Percentiles rank a stretch among this genome's conserved stretches.
These are phyloP conservation scores for Coemansia sp. DNA, from an alignment of 192 early-diverging fungal genomes.

Conservation along the genomic window DNA sequence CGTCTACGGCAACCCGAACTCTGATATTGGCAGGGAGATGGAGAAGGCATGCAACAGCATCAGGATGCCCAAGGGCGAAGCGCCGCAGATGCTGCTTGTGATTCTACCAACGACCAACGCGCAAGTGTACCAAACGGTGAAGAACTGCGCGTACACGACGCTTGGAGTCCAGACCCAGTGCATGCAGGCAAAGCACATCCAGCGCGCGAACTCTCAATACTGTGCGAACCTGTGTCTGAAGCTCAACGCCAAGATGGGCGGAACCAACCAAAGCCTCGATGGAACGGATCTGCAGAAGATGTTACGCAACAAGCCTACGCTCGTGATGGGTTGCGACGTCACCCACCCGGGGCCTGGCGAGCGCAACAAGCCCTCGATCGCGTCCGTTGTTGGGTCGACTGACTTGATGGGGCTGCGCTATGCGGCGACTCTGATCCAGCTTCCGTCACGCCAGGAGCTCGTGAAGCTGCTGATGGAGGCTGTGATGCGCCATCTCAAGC, in stretches of 20 bases:
- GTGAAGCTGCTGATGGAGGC: slow-evolving; percentile 62
- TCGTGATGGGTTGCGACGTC: slow-evolving; percentile 89
- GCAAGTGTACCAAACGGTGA: slow-evolving; percentile 81
- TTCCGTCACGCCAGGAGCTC: slow-evolving; percentile 69
- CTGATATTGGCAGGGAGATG: slow-evolving; percentile 69
- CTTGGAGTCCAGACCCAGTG: slow-evolving; percentile 91
- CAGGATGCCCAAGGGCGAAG: slow-evolving; percentile 55
- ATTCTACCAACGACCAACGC: slow-evolving; percentile 79
- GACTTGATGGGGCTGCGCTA: slow-evolving; percentile 65
- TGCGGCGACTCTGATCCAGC: slow-evolving; percentile 63
- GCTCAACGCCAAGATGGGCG: slow-evolving; percentile 92
- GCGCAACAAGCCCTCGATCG: slow-evolving; percentile 67
- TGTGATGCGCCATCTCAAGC: slow-evolving; percentile 66
- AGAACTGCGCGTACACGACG: slow-evolving; percentile 85
- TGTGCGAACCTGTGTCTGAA: slow-evolving; percentile 94
- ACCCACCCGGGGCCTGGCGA: slow-evolving; percentile 79
- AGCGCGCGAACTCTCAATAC: slow-evolving; percentile 80
- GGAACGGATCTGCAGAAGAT: slow-evolving; percentile 57
- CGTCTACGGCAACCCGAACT: slow-evolving; percentile 55
- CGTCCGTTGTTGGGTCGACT: slow-evolving; percentile 71
- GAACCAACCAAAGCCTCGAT: slow-evolving; percentile 73
- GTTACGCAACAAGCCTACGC: slow-evolving; percentile 69
- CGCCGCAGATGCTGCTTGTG: slow-evolving; percentile 83
- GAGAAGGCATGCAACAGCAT: slow-evolving; percentile 70
- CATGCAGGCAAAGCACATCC: slow-evolving; percentile 79